Evolutionary conservation across 75 land plant genomes (phyloP), one percentile per base, ranked within the genome.

Genomic region (Adiantum capillusveneris): DNA sequence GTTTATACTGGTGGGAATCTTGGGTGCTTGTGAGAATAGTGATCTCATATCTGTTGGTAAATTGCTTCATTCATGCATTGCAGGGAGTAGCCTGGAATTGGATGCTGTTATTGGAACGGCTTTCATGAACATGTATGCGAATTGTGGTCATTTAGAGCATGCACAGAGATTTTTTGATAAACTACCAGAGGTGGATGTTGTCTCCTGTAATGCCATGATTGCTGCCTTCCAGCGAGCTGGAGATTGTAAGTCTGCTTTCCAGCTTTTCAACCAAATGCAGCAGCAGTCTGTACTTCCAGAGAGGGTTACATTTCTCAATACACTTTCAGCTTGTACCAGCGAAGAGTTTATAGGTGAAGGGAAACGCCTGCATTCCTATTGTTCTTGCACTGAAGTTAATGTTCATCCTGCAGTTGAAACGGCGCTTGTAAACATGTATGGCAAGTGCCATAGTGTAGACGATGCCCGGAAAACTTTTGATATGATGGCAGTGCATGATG

Each of bases 201-300:
- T 77, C 1, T 36, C 71, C 0, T 77, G 75, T 75, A 77, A 67
- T 49, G 71, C 80, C 6, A 68, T 77, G 71, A 49, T 77, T 28
- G 22, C 68, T 14, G 65, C 29, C 24, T 65, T 21, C 26, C 24
- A 22, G 13, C 68, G 29, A 28, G 74, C 71, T 57, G 84, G 81
- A 12, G 73, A 67, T 60, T 70, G 52, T 0, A 77, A 74, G 17
- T 75, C 68, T 51, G 80, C 88, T 0, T 25, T 81, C 66, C 64
- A 74, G 44, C 63, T 72, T 19, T 41, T 84, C 0, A 16, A 50
- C 29, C 74, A 83, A 75, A 84, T 84, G 88, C 81, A 81, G 54
- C 75, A 73, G 56, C 81, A 84, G 60, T 84, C 84, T 11, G 29
- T 81, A 3, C 70, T 57, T 59, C 88, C 84, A 46, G 84, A 84